Evolutionary conservation across 2,329 filamentous ascomycete genomes (phyloP), one percentile per base, ranked within the genome.

Genomic region (Lasiodiplodia sp.): DNA sequence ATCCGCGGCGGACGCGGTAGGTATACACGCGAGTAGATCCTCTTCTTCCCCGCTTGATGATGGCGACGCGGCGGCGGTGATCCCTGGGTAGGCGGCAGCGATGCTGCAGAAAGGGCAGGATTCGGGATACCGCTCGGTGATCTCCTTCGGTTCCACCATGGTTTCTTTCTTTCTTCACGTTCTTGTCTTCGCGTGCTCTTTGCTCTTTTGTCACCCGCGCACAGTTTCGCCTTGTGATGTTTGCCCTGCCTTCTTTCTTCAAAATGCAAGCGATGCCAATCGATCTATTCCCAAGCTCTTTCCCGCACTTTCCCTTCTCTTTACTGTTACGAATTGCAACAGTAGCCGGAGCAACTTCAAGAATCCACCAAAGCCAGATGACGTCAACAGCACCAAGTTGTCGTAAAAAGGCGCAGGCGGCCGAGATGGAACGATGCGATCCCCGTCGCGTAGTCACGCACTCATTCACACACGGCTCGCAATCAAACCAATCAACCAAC

Each of bases 61-160:
- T 47, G 51, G 21, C 5, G 18, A 16, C 23, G 10, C 2, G 8
- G 38, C 12, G 53, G 10, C 8, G n/a, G 75, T 73, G 57, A 75
- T 70, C 44, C 74, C 70, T 16, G 81, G 83, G 73, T 87, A 86
- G 40, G 85, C 81, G 44, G 78, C 72, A 25, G 86, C 83, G 71
- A 89, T 89, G 68, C 76, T 82, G 80, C 87, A 90, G 77, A 90
- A 90, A 18, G 87, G 85, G 74, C 87, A 90, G 51, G 76, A 57
- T 37, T 81, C 75, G 6, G 83, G 81, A 73, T 84, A 84, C 67
- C 53, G 65, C 25, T 58, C 34, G 28, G 53, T 44, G 25, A 67
- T 57, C 28, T 67, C 65, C 14, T 60, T 52, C 4, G 65, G 25
- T 25, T 67, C 55, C 28, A 18, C 47, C 65, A 67, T 67, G n/a